These are phyloP conservation scores for Serendipita indica DNA, from an alignment of 768 basidiomycete genomes.

Conservation along the genomic window DNA sequence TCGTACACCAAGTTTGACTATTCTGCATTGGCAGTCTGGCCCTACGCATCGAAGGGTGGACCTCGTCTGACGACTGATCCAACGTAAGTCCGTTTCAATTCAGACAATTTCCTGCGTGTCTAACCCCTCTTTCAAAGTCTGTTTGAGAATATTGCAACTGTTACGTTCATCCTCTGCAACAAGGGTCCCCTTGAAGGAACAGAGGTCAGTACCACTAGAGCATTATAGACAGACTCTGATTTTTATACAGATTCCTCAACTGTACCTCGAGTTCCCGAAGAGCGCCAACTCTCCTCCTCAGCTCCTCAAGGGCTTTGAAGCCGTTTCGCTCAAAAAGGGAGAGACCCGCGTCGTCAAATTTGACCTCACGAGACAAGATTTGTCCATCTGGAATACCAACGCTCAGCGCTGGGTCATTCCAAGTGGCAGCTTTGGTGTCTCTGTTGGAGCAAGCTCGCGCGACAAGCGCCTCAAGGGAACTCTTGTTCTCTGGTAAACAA, in stretches of 20 bases:
- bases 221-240: neutral
- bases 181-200: slow-evolving; percentile 5
- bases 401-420: slow-evolving; percentile 40
- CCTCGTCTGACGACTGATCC: neutral
- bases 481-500: slow-evolving; percentile 15
- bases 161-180: slow-evolving; percentile 10
- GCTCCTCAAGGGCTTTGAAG: slow-evolving; percentile 18
- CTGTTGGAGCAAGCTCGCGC: slow-evolving; percentile 36
- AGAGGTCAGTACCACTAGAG: neutral
- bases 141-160: neutral
- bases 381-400: slow-evolving; percentile 32
- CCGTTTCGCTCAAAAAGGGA: slow-evolving; percentile 13
- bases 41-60: neutral
- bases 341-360: slow-evolving; percentile 8
- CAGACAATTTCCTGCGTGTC: neutral
- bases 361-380: slow-evolving; percentile 35
- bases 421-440: slow-evolving; percentile 30
- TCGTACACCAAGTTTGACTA: slow-evolving; percentile 9
- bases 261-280: slow-evolving; percentile 17
- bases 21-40: neutral
- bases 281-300: slow-evolving; percentile 14
- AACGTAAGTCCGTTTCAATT: neutral
- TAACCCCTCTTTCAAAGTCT: neutral
- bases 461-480: slow-evolving; percentile 33
- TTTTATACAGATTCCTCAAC: slow-evolving; percentile 12